Percentiles rank a stretch among this genome's conserved stretches.
phyloP scores from a whole-genome alignment of 352 stramenopile genomes.

The Phytophthora sp. region DNA sequence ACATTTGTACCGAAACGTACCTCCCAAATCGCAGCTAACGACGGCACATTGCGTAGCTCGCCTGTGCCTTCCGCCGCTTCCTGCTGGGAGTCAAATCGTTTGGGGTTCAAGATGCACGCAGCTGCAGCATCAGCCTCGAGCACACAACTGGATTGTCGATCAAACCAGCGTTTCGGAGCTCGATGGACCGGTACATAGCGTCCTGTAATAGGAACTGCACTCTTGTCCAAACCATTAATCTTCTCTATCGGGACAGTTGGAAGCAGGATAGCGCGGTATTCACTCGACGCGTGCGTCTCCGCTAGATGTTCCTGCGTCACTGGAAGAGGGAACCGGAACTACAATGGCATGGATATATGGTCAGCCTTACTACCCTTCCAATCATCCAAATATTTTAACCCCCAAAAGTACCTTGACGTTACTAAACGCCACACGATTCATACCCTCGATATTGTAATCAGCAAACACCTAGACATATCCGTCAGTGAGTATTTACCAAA shows the following conservation, averaged over 20 bases:
- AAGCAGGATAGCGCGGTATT: slow-evolving; percentile 41
- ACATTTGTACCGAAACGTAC: slow-evolving; percentile 40
- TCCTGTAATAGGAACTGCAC: slow-evolving; percentile 24
- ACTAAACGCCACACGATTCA: slow-evolving; percentile 81
- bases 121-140: slow-evolving; percentile 78
- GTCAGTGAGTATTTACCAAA: not conserved
- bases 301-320: slow-evolving; percentile 57
- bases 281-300: slow-evolving; percentile 5
- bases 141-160: slow-evolving; percentile 71
- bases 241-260: slow-evolving; percentile 42
- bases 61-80: slow-evolving; percentile 42
- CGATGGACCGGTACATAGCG: slow-evolving; percentile 42
- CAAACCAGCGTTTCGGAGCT: slow-evolving; percentile 55
- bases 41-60: slow-evolving; percentile 73
- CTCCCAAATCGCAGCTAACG: slow-evolving; percentile 84
- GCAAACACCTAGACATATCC: slow-evolving; percentile 71
- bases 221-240: slow-evolving; percentile 46
- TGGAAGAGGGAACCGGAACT: slow-evolving; percentile 79
- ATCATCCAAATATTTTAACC: not conserved
- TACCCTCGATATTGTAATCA: slow-evolving; percentile 94
- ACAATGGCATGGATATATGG: not conserved
- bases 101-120: slow-evolving; percentile 73
- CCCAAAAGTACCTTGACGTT: slow-evolving; percentile 61
- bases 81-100: slow-evolving; percentile 51
- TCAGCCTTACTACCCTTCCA: slow-evolving; percentile 11